Evolutionary conservation across 805 yeast genomes (phyloP).

Genomic region (Kodamaea jinghongensis): DNA sequence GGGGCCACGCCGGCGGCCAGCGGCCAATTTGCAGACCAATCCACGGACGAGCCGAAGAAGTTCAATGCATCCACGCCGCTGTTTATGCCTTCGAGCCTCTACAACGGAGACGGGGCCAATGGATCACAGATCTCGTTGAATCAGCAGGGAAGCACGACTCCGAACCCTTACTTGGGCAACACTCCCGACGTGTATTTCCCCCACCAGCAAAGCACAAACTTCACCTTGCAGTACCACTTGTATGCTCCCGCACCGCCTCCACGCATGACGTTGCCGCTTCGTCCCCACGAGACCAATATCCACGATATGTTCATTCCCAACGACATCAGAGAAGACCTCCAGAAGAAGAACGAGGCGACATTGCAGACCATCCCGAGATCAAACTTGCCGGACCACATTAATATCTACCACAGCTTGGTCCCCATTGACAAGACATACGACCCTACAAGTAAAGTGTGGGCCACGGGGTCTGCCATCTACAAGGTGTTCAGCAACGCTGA

Average conservation of each 20-base stretch:
- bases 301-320: conserved; percentile 70
- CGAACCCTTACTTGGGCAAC: conserved; percentile 23
- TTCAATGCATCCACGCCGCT: conserved; percentile 41
- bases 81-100: conserved; percentile 31
- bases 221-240: conserved; percentile 74
- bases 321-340: conserved; percentile 67
- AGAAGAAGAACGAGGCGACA: conserved; percentile 75
- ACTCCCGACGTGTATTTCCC: conserved; percentile 19
- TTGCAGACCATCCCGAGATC: conserved; percentile 57
- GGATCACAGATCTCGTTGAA: conserved; percentile 4
- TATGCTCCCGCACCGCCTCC: conserved; percentile 91
- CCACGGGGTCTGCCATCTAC: conserved; percentile 60
- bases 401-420: conserved; percentile 72
- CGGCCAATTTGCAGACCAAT: conserved; percentile 1
- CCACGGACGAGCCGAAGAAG: conserved; percentile 15
- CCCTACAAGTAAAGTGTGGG: conserved; percentile 39
- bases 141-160: conserved; percentile 5
- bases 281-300: conserved; percentile 69
- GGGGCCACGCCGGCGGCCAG: neutral
- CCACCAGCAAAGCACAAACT: conserved; percentile 23
- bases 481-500: conserved; percentile 78
- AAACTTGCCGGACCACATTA: conserved; percentile 57
- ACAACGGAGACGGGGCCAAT: conserved; percentile 5
- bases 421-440: conserved; percentile 61
- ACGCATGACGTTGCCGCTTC: conserved; percentile 55